Base-by-base conservation (phyloP, 2,329 filamentous ascomycete species). In the Colletotrichum godetiae region DNA sequence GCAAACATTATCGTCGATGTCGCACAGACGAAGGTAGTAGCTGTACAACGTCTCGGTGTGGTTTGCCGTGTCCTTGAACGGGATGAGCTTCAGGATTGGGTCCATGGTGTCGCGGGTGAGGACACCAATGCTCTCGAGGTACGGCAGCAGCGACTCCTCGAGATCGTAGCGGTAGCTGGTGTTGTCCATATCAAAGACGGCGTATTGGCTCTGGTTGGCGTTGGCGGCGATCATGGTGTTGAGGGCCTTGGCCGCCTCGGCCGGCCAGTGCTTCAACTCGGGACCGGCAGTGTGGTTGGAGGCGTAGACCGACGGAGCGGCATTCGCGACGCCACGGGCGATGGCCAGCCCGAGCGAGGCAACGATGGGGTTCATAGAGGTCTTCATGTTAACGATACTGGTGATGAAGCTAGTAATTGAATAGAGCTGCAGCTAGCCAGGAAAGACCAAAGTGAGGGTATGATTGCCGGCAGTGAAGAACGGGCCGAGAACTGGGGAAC, bases 161-260 rank as follows among this genome's bases (percentile, higher is more conserved):
- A 86, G 75, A 64, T 86, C 84, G 63, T 78, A 84, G 61, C 79
- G 80, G 49, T 82, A 86, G 74, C 81, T 82, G 3, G 84, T 86
- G 77, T 86, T 86, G 79, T 86, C 84, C 84, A 86, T 85, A 78
- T 86, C 83, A 58, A 85, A 85, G 29, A 82, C 79, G 13, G 83
- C 83, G 57, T 83, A 85, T 64, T 79, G 79, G 29, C 81, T 81
- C 58, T 78, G 75, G 78, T 84, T 78, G 27, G 82, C 82, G 67
- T 85, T 84, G 65, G 76, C 76, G 1, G 77, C 75, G 67, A 85
- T 84, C 83, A 85, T 83, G 42, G 75, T 75, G 68, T 82, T 78
- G 60, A 85, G 78, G 3, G 79, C 77, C 29, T 76, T 76, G 5
- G 83, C 83, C 0, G 83, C 83, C 7, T 77, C 74, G 5, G 75